A percentile compares a stretch with the other conserved stretches of the same genome.
phyloP scores from a whole-genome alignment of 352 stramenopile genomes.

The Globisporangium parvum region DNA sequence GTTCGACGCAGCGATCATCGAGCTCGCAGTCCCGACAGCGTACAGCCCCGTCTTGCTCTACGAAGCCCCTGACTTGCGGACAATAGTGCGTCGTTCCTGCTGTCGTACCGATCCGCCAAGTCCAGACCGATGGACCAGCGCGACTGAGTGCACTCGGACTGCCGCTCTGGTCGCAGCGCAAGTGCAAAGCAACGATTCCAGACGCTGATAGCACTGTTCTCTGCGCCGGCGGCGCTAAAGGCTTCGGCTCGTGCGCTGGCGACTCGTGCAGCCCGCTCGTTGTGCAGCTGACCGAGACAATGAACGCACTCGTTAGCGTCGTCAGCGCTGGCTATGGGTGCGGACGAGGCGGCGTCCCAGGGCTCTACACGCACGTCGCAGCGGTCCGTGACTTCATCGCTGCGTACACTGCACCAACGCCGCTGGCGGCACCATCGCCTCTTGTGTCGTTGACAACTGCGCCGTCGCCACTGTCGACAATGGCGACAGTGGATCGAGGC shows the following conservation, averaged over 20 bases:
- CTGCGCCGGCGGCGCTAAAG: slow-evolving; percentile 11
- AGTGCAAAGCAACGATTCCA: slow-evolving; percentile 3
- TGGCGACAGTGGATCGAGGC: no score
- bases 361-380: no score
- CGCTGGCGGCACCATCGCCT: no score
- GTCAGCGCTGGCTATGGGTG: not conserved
- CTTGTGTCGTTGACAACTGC: no score
- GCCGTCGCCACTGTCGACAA: no score
- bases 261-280: slow-evolving; percentile 18
- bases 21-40: slow-evolving; percentile 12
- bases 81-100: not conserved
- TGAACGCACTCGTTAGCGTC: not conserved
- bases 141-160: slow-evolving; percentile 1
- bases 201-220: slow-evolving; percentile 11
- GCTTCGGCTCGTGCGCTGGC: slow-evolving; percentile 12
- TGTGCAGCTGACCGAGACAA: not conserved
- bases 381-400: no score
- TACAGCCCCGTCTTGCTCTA: not conserved
- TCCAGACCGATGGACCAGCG: not conserved
- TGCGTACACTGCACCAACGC: no score
- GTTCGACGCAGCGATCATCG: slow-evolving; percentile 15
- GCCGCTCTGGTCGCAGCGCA: slow-evolving; percentile 3
- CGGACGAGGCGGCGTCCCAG: no score
- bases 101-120: no score
- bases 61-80: slow-evolving; percentile 3